Percentiles rank a stretch among this genome's conserved stretches.
phyloP scores from a whole-genome alignment of 371 early-diverging fungal species.

The Coemansia sp. region DNA sequence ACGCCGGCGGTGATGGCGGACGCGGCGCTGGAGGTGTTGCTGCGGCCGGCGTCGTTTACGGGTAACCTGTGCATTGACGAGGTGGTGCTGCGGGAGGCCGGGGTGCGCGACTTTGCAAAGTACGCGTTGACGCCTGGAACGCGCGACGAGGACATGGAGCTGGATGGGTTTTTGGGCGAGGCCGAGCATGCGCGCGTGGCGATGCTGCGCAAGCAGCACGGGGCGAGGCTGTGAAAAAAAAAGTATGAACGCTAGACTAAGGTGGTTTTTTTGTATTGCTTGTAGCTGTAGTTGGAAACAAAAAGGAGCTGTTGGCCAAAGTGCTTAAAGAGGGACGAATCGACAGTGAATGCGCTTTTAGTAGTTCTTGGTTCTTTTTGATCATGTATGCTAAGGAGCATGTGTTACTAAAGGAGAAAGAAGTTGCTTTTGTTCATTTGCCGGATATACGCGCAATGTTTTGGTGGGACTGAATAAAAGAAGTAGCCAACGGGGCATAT shows the following conservation, averaged over 20 bases:
- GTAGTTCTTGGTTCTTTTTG: too few relatives aligned
- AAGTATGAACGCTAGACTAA: not conserved
- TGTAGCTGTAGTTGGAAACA: not conserved
- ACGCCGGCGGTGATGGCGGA: conserved; percentile 80
- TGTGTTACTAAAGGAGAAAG: too few relatives aligned
- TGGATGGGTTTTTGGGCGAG: conserved; percentile 71
- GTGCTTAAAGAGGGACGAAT: not conserved
- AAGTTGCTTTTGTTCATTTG: too few relatives aligned
- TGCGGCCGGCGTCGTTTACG: conserved; percentile 44
- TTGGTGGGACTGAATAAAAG: too few relatives aligned
- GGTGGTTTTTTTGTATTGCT: not conserved
- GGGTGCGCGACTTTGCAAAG: conserved; percentile 66
- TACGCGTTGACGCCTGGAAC: conserved; percentile 63
- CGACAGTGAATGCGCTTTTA: not conserved
- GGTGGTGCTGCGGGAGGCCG: conserved; percentile 63
- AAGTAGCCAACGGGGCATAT: too few relatives aligned
- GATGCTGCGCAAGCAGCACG: conserved; percentile 26
- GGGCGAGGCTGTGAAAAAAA: conserved; percentile 11
- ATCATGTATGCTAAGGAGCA: too few relatives aligned
- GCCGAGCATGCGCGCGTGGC: conserved; percentile 48
- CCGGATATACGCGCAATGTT: too few relatives aligned
- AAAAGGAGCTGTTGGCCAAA: not conserved
- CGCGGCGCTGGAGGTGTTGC: conserved; percentile 69
- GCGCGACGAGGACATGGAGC: conserved; percentile 55
- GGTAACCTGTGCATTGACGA: conserved; percentile 81